Percentiles rank a stretch among this genome's conserved stretches.
Conservation (phyloP, 768 basidiomycete species). For the Pleurotus djamor region DNA sequence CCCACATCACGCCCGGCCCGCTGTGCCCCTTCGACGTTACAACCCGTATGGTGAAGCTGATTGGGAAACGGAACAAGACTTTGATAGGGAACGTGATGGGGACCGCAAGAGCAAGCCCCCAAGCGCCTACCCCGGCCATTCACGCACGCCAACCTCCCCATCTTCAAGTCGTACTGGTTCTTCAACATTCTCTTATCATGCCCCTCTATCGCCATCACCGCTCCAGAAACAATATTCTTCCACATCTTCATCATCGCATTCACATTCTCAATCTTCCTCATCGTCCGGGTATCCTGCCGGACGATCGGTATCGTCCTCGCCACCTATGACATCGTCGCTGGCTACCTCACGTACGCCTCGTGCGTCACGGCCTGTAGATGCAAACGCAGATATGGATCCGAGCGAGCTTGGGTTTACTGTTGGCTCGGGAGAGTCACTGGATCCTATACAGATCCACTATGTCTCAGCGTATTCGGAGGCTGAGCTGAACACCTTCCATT, state of each 20-base stretch:
- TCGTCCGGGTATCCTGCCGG: constrained; percentile 15
- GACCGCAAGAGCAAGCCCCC: constrained; percentile 9
- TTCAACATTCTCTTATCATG: constrained; percentile 52
- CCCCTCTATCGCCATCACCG: constrained; percentile 61
- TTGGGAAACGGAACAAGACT: constrained; percentile 16
- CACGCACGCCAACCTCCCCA: constrained; percentile 43
- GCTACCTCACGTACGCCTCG: constrained; percentile 3
- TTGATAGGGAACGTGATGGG: constrained; percentile 16
- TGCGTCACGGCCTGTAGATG: constrained; percentile 4
- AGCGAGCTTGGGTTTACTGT: constrained; percentile 29
- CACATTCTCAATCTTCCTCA: constrained; percentile 25
- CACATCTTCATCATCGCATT: constrained; percentile 18
- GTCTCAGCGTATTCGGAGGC: constrained; percentile 66
- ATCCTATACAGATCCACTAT: constrained; percentile 58
- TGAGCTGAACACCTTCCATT: constrained; percentile 91
- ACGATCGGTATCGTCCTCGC: constrained; percentile 14
- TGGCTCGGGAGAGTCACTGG: constrained; percentile 32
- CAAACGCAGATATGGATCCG: constrained; percentile 24
- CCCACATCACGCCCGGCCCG: constrained; percentile 75
- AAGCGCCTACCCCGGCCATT: constrained; percentile 19
- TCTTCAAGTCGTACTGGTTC: constrained; percentile 52
- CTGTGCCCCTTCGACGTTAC: constrained; percentile 63
- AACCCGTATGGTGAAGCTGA: constrained; percentile 12
- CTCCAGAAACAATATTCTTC: constrained; percentile 60
- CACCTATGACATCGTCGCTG: constrained; percentile 4